Conservation (phyloP, 129 eudicot species). For the Flaveria ramosissima region DNA sequence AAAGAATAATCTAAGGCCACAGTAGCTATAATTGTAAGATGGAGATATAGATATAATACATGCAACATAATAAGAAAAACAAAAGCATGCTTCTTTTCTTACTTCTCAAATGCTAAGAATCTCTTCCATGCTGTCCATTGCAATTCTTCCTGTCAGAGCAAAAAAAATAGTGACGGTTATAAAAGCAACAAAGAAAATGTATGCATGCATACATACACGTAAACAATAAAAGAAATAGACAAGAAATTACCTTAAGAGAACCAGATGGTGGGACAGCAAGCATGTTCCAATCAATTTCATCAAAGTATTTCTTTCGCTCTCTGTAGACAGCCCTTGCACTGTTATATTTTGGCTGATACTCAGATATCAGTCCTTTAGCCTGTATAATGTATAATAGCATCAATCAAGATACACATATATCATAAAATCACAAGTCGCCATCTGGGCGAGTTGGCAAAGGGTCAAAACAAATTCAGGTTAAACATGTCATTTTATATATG, state of each 20-base stretch:
- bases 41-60: slow-evolving; percentile 9
- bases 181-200: neutral
- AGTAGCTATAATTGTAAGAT: slow-evolving; percentile 7
- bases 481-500: neutral
- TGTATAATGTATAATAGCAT: slow-evolving; percentile 39
- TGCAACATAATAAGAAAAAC: slow-evolving; percentile 16
- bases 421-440: neutral
- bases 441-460: neutral
- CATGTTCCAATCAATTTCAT: slow-evolving; percentile 98
- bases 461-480: neutral
- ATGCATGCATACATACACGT: neutral
- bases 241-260: slow-evolving; percentile 63
- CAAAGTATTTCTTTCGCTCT: slow-evolving; percentile 89
- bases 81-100: slow-evolving; percentile 36
- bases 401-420: slow-evolving; percentile 24
- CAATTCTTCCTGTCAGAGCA: slow-evolving; percentile 73
- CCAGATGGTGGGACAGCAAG: slow-evolving; percentile 98
- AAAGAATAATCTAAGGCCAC: neutral
- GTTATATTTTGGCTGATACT: slow-evolving; percentile 93
- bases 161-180: slow-evolving; percentile 17
- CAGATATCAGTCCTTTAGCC: slow-evolving; percentile 97
- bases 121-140: slow-evolving; percentile 98
- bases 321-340: slow-evolving; percentile 99
- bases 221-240: neutral
- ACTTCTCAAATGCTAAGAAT: slow-evolving; percentile 87